Conservation (phyloP, 2,329 filamentous ascomycete genomes). For the Exserohilum turcica region DNA sequence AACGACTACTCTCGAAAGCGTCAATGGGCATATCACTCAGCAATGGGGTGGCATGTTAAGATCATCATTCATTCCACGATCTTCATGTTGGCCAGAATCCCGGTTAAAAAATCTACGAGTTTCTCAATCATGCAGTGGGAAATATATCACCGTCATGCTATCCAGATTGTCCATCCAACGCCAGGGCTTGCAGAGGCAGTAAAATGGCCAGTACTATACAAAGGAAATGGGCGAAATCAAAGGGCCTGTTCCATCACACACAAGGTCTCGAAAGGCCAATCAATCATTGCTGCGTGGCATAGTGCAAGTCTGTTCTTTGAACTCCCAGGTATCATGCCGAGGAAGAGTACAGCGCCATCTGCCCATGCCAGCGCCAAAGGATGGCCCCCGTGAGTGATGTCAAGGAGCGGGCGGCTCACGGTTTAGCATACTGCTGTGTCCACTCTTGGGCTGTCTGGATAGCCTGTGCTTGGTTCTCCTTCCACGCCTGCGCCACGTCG, state of each 20-base stretch:
- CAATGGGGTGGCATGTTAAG: background rate
- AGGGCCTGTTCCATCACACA: background rate
- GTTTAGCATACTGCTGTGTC: constrained; percentile 78
- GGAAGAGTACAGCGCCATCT: background rate
- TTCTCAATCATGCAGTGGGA: constrained; percentile 17
- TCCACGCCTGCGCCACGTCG: constrained; percentile 97
- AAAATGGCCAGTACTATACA: constrained; percentile 21
- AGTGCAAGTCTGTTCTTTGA: background rate
- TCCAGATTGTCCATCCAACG: constrained; percentile 27
- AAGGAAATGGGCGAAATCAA: constrained; percentile 4
- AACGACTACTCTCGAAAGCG: background rate
- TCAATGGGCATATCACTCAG: background rate
- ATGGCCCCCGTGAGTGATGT: background rate
- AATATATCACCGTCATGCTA: constrained; percentile 24
- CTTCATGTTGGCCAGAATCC: constrained; percentile 16
- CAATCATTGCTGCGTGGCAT: background rate
- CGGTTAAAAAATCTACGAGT: constrained; percentile 6
- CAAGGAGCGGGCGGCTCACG: constrained; percentile 18
- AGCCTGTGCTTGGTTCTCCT: constrained; percentile 90
- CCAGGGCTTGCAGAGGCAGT: constrained; percentile 20
- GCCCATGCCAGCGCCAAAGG: background rate
- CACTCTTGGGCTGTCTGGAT: constrained; percentile 92
- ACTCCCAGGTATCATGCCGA: background rate
- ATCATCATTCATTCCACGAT: constrained; percentile 28
- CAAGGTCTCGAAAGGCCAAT: background rate